A percentile compares a stretch with the other conserved stretches of the same genome.
Evolutionary conservation across 1,284 basidiomycete species (phyloP).

Genomic region (Sphaerobolus stellatus): DNA sequence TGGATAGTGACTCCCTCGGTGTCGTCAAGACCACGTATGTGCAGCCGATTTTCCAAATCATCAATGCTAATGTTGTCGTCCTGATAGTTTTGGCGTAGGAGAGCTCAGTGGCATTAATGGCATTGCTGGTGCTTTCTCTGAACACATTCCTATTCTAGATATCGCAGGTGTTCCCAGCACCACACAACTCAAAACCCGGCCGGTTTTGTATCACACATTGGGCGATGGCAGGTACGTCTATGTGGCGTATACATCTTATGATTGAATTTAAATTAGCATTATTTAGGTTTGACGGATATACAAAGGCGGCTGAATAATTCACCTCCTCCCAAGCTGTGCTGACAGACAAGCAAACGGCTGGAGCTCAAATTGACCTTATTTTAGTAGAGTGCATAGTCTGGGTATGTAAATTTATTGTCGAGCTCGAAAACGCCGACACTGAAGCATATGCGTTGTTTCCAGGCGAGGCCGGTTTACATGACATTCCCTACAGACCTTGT

Average conservation of each 20-base stretch:
- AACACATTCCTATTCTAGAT: slow-evolving; percentile 91
- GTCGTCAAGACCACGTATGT: slow-evolving; percentile 74
- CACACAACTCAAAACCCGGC: slow-evolving; percentile 64
- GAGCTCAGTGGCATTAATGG: slow-evolving; percentile 84
- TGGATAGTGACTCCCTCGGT: slow-evolving; percentile 54
- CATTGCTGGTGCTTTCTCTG: slow-evolving; percentile 78
- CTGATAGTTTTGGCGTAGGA: slow-evolving; percentile 84
- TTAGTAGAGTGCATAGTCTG: slow-evolving; percentile 70
- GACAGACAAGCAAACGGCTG: slow-evolving; percentile 52
- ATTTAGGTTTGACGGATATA: slow-evolving; percentile 74
- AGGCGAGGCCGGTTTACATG: slow-evolving; percentile 87
- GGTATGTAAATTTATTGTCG: slow-evolving; percentile 34
- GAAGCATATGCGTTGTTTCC: slow-evolving; percentile 2
- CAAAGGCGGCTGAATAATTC: slow-evolving; percentile 74
- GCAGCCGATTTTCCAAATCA: slow-evolving; percentile 10
- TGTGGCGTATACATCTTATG: neutral
- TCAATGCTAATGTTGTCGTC: too few relatives aligned
- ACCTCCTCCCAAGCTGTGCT: slow-evolving; percentile 69
- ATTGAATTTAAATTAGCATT: slow-evolving; percentile 5
- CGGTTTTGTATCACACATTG: slow-evolving; percentile 82
- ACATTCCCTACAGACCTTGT: slow-evolving; percentile 87
- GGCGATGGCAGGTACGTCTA: slow-evolving; percentile 68
- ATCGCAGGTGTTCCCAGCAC: slow-evolving; percentile 87
- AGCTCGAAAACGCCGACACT: neutral
- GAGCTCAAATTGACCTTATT: slow-evolving; percentile 77